Base-by-base conservation (phyloP, 2,329 filamentous ascomycete genomes). In the Pseudopithomyces chartarum region DNA sequence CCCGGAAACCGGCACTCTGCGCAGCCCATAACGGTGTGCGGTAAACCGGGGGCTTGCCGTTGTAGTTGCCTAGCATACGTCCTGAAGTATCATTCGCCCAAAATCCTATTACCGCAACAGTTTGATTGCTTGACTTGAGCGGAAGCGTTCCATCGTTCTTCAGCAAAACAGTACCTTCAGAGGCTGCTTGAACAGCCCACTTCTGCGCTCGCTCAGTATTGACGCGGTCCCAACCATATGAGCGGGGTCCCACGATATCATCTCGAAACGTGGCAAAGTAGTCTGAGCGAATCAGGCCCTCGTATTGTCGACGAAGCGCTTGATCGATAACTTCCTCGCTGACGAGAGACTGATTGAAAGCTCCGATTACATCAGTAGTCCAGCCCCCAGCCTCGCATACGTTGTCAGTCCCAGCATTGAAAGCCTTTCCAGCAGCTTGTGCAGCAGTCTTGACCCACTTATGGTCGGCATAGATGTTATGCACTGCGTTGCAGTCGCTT, bases 401-500 rank as follows among this genome's bases (percentile, higher is more conserved):
- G 33, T 84, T 74, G 62, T 85, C 83, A 3, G 80, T 84, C 1
- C 82, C 83, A 1, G 82, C 82, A 43, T 74, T 78, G 39, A 85
- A 71, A 0, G 81, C 76, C 15, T 79, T 78, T 0, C 82, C 82
- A 1, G 78, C 76, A 67, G 29, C 79, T 75, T 19, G 78, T 68
- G 40, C 59, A 23, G 55, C 54, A 1, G 79, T 81, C 2, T 69
- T 66, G 2, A 75, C 66, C 52, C 76, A 80, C 32, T 74, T 68
- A 57, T 80, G 82, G 1, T 81, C 81, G 20, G 79, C 76, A 60
- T 78, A 86, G 54, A 89, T 81, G 64, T 88, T 83, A 42, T 82
- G 77, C 0, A 89, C 78, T 0, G 88, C 83, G 55, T 87, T 86
- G 61, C 88, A 90, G 66, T 90, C 88, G n/a, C 82, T 84, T 0